Evolutionary conservation across 2,329 filamentous ascomycete genomes (phyloP).

Genomic region (Cryphonectria japonica): DNA sequence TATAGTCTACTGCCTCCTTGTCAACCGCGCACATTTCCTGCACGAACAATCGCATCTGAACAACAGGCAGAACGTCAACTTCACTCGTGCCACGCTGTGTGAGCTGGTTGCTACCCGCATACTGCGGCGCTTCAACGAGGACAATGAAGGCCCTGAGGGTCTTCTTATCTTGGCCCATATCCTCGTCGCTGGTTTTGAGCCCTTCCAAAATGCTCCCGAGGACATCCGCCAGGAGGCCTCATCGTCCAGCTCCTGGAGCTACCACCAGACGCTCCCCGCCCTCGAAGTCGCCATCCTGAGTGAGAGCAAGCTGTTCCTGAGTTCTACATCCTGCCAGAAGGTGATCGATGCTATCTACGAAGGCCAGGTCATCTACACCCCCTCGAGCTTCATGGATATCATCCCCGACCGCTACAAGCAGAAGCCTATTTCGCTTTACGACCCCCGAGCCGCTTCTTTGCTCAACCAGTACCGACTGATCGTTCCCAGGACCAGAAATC

Average conservation of each 20-base stretch:
- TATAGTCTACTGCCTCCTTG: slow-evolving; percentile 78
- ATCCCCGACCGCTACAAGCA: slow-evolving; percentile 86
- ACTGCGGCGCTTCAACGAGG: slow-evolving; percentile 76
- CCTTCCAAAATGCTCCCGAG: slow-evolving; percentile 79
- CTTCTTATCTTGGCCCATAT: slow-evolving; percentile 77
- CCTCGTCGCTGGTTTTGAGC: slow-evolving; percentile 81
- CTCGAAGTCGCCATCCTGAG: slow-evolving; percentile 83
- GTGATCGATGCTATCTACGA: slow-evolving; percentile 83
- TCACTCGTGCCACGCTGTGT: slow-evolving; percentile 76
- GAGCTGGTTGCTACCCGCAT: slow-evolving; percentile 81
- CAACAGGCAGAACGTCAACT: slow-evolving; percentile 81
- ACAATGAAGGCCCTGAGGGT: slow-evolving; percentile 71
- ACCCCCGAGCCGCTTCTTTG: slow-evolving; percentile 73
- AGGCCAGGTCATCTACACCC: slow-evolving; percentile 80
- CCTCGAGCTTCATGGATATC: slow-evolving; percentile 79
- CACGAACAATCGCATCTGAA: slow-evolving; percentile 75
- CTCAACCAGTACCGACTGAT: slow-evolving; percentile 86
- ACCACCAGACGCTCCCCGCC: slow-evolving; percentile 69
- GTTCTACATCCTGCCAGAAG: slow-evolving; percentile 77
- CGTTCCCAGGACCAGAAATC: slow-evolving; percentile 76
- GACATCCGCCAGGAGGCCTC: slow-evolving; percentile 65
- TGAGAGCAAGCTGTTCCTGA: slow-evolving; percentile 78
- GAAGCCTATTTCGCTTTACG: slow-evolving; percentile 79
- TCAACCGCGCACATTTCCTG: slow-evolving; percentile 80
- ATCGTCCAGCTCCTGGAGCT: slow-evolving; percentile 50